phyloP scores from a whole-genome alignment of 306 rosid genomes.

The Comarum palustre region DNA sequence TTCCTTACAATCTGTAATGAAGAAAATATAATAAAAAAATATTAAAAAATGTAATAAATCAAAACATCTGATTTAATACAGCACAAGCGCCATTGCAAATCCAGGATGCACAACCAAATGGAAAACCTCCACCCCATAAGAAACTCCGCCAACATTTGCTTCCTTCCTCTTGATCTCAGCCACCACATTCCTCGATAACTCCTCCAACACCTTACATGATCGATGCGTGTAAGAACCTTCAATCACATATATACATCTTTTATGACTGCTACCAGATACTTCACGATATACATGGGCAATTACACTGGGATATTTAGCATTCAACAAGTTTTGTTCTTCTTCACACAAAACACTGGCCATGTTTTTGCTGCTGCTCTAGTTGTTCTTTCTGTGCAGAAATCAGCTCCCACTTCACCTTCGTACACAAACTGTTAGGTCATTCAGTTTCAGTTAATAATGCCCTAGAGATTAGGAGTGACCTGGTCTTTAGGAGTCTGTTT shows the following conservation, averaged over 20 bases:
- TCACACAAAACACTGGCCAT: conserved; percentile 53
- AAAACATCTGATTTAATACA: conserved; percentile 75
- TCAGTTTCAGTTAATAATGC: too few species aligned
- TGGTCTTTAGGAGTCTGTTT: too few species aligned
- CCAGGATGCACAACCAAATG: conserved; percentile 60
- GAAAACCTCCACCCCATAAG: conserved; percentile 73
- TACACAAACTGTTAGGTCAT: conserved; percentile 27
- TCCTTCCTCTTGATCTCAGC: conserved; percentile 76
- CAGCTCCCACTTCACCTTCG: conserved; percentile 50
- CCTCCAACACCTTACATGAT: conserved; percentile 65
- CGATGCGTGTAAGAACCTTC: conserved; percentile 64
- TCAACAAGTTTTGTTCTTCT: conserved; percentile 49
- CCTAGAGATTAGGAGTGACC: too few species aligned
- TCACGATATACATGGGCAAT: conserved; percentile 48
- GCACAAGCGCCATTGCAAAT: conserved; percentile 74
- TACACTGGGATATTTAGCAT: conserved; percentile 27
- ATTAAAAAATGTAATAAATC: not conserved
- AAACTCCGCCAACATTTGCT: conserved; percentile 43
- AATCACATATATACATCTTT: conserved; percentile 35
- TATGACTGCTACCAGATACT: conserved; percentile 18
- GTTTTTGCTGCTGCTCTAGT: conserved; percentile 16
- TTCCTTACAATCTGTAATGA: too few species aligned
- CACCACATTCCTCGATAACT: conserved; percentile 40
- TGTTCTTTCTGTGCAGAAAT: not conserved
- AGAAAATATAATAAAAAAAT: not conserved